Evolutionary conservation across 192 early-diverging fungal genomes (phyloP), one percentile per base, ranked within the genome.

Genomic region (Linnemannia exigua): DNA sequence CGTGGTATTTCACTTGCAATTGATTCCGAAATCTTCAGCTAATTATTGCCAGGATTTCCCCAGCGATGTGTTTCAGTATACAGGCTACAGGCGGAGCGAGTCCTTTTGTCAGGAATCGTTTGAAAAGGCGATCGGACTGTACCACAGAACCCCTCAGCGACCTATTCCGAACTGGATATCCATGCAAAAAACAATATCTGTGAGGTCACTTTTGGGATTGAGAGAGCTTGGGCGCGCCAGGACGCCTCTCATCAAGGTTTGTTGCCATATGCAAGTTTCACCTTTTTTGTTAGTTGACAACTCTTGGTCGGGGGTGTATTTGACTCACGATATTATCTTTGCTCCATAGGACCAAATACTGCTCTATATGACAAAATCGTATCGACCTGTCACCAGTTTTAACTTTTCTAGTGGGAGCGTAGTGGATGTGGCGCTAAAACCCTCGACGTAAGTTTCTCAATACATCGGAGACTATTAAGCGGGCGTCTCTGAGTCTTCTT

Each of bases 341-440:
- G n/a, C n/a, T 68, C 31, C 6, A 5, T 71, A 84, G 82, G 76
- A 84, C 25, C 25, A 33, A 35, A 63, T 70, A 46, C 48, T 78
- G 14, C 50, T 68, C 28, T 38, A 79, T 19, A 61, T 25, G 3
- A 72, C 61, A 31, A 61, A 37, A 38, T n/a, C 67, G 5, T 86
- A 80, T 33, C 37, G n/a, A 3, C 68, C 61, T 19, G 84, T 75
- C 22, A 80, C 78, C 0, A 67, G 78, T 2, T 86, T 86, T 38
- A 80, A 86, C 41, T 86, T 67, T 36, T 33, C 74, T 35, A 80
- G 78, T 17, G 84, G 77, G 3, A 80, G 84, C 58, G 79, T 86
- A 0, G 78, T 86, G 1, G 84, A 86, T 17, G 76, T 86, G 68
- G 84, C 75, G 0, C 54, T 86, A 5, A 86, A 86, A n/a, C 4